Evolutionary conservation across 2,329 filamentous ascomycete genomes (phyloP).

Genomic region (Fusarium illudens): DNA sequence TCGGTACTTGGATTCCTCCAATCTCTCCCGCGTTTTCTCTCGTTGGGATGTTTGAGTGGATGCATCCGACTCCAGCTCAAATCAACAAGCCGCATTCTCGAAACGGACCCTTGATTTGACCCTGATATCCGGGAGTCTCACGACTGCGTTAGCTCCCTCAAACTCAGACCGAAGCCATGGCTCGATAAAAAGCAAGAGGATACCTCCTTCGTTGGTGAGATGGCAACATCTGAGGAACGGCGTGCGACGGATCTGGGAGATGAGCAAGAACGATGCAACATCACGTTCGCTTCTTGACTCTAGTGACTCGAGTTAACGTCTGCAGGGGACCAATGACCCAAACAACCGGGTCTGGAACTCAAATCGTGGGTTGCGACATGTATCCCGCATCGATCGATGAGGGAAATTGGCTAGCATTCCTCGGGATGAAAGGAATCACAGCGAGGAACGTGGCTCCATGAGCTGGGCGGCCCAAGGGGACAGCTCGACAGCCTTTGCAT

Average conservation of each 20-base stretch:
- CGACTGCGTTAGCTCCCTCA: neutral
- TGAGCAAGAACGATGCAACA: neutral
- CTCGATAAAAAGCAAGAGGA: constrained; percentile 12
- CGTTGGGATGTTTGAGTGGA: constrained; percentile 1
- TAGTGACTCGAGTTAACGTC: neutral
- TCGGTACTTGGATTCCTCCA: neutral
- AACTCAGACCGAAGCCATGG: constrained; percentile 13
- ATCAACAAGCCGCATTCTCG: constrained; percentile 11
- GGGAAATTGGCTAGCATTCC: constrained; percentile 40
- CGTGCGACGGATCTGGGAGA: neutral
- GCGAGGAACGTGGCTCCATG: constrained; percentile 30
- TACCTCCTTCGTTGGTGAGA: neutral
- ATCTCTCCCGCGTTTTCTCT: constrained; percentile 9
- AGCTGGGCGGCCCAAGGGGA: neutral
- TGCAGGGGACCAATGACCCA: constrained; percentile 16
- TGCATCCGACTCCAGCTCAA: neutral
- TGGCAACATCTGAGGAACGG: neutral
- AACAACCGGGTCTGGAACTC: constrained; percentile 25
- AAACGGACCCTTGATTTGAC: constrained; percentile 19
- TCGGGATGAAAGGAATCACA: constrained; percentile 21
- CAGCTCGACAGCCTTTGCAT: constrained; percentile 1
- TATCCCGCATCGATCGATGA: constrained; percentile 12
- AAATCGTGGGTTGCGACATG: constrained; percentile 24
- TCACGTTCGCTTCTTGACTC: neutral
- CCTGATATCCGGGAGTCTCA: constrained; percentile 20